Conservation (phyloP, 192 early-diverging fungal genomes). For the Gamsiella multidivaricata region DNA sequence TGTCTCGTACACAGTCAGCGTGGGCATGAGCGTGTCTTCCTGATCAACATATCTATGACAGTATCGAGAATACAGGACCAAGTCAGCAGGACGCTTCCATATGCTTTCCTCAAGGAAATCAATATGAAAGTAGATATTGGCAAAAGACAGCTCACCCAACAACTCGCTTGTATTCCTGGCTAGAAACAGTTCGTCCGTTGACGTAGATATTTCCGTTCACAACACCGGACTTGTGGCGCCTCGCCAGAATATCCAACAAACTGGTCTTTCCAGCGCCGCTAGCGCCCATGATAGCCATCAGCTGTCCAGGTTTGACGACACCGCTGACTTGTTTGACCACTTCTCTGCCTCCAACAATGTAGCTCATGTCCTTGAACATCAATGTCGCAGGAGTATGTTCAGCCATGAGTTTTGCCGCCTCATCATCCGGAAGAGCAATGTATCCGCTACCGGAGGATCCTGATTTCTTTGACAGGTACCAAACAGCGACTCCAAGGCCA, state of each 20-base stretch:
- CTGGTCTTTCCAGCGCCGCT: constrained; percentile 96
- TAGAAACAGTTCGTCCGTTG: constrained; percentile 76
- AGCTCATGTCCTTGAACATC: constrained; percentile 72
- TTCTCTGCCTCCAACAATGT: constrained; percentile 63
- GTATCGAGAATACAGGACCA: not conserved
- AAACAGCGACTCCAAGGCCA: constrained; percentile 39
- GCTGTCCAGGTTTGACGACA: constrained; percentile 82
- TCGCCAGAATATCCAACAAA: constrained; percentile 90
- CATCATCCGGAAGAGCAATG: constrained; percentile 65
- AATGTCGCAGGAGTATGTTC: constrained; percentile 76
- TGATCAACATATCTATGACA: constrained; percentile 84
- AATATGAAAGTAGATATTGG: no score
- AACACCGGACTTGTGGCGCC: constrained; percentile 74
- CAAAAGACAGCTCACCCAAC: no score
- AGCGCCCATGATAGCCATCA: constrained; percentile 95
- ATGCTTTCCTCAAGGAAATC: no score
- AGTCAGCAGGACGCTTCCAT: no score
- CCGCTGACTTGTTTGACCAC: constrained; percentile 71
- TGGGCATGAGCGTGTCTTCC: constrained; percentile 88
- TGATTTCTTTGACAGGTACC: constrained; percentile 43
- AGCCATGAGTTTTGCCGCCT: constrained; percentile 75
- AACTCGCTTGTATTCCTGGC: constrained; percentile 73
- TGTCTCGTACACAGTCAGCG: constrained; percentile 91
- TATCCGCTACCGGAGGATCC: constrained; percentile 29
- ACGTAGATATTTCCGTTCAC: constrained; percentile 82